Conservation (phyloP, 495 filamentous ascomycete genomes). For the Penicillium fimorum region DNA sequence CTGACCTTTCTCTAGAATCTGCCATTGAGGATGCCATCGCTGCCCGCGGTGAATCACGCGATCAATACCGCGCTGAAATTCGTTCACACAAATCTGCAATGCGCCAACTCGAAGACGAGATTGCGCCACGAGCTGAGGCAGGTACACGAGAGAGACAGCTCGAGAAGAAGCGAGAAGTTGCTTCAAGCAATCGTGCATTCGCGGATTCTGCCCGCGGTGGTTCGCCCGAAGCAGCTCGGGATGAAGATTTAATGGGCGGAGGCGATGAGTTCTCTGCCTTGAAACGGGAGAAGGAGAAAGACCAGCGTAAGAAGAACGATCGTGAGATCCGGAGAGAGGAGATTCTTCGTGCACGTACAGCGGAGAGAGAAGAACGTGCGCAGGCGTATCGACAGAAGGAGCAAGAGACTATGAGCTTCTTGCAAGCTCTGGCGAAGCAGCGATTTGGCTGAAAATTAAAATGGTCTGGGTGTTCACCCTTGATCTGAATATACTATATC, state of each 20-base stretch:
- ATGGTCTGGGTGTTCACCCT: neutral
- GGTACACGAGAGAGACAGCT: slow-evolving; percentile 82
- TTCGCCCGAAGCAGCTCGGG: slow-evolving; percentile 43
- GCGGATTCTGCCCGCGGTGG: slow-evolving; percentile 41
- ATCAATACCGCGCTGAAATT: slow-evolving; percentile 58
- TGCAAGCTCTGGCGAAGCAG: slow-evolving; percentile 46
- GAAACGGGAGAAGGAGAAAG: slow-evolving; percentile 42
- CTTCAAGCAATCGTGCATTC: slow-evolving; percentile 49
- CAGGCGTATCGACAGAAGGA: slow-evolving; percentile 46
- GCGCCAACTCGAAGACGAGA: slow-evolving; percentile 60
- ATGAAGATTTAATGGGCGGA: slow-evolving; percentile 46
- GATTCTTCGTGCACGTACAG: slow-evolving; percentile 39
- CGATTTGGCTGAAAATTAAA: slow-evolving; percentile 37
- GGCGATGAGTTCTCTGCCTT: slow-evolving; percentile 41
- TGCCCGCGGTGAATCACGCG: slow-evolving; percentile 53
- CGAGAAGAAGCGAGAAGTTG: slow-evolving; percentile 71
- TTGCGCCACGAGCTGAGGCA: slow-evolving; percentile 78
- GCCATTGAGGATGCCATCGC: slow-evolving; percentile 53
- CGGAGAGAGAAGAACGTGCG: slow-evolving; percentile 44
- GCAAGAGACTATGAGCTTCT: slow-evolving; percentile 45
- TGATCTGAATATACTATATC: neutral
- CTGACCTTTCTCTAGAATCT: slow-evolving; percentile 38
- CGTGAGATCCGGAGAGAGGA: slow-evolving; percentile 44
- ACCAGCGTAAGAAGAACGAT: slow-evolving; percentile 46
- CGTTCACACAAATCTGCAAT: slow-evolving; percentile 35